Base-by-base conservation (phyloP, 1,284 basidiomycete species). In the Sparassis latifolia region DNA sequence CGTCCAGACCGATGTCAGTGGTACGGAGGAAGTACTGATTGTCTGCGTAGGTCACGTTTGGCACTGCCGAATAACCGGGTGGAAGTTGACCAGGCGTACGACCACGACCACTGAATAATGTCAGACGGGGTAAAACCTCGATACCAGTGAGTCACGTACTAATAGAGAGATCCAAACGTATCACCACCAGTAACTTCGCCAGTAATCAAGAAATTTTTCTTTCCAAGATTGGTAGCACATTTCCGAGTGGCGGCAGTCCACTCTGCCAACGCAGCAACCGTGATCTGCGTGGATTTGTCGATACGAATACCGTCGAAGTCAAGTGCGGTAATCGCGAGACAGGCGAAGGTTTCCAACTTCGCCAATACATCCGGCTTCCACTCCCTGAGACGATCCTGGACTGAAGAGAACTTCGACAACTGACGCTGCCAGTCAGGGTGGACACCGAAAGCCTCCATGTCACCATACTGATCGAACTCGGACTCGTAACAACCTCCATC, bases 131-230 rank as follows among this genome's bases (percentile, higher is more conserved):
- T 41, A 37, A 51, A 31, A 47, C 32, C 42, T 20, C 10, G 31
- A 20, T 20, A 43, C 40, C 33, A 3, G 30, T 31, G 28, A 42
- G 29, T 45, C 6, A 74, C 83, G 60, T 61, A 88, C 87, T 88
- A 71, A 67, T 95, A 96, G 10, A 95, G 71, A 2, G 91, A 74
- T 28, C 90, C 92, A 63, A 95, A 94, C 0, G 83, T 85, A 69
- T 96, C 86, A 57, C 92, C 92, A 74, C 92, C 92, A n/a, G 92
- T 95, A 52, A 96, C 88, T 73, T 96, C 92, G 43, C 92, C 92
- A 0, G 89, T 75, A 58, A 96, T 92, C 68, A 84, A 86, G 67
- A 96, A 95, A 65, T 95, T 93, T 27, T 72, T 76, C 73, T 96
- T 96, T 53, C 82, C 82, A 10, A 89, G 67, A 0, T 73, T 68